phyloP scores from a whole-genome alignment of 2,329 filamentous ascomycete species.

The Thelonectria blattea region DNA sequence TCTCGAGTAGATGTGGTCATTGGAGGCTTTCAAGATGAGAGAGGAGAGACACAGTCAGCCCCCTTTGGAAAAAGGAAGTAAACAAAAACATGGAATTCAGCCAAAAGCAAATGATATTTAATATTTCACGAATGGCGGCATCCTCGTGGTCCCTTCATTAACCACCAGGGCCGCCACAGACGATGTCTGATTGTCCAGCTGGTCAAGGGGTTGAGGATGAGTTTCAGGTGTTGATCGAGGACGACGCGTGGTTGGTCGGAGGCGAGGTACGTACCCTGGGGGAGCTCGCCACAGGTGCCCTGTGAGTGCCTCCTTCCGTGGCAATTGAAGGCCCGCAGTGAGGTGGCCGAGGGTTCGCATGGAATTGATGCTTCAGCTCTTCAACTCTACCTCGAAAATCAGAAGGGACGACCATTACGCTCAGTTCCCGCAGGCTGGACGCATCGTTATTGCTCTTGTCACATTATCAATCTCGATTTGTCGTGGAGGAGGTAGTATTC shows the following conservation, averaged over 20 bases:
- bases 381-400: no score
- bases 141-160: background rate
- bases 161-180: background rate
- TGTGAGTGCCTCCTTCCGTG: no score
- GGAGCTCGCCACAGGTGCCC: no score
- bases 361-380: no score
- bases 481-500: no score
- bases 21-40: background rate
- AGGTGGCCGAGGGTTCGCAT: no score
- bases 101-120: background rate
- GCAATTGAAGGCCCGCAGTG: no score
- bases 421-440: no score
- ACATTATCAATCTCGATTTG: no score
- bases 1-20: background rate
- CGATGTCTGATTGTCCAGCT: constrained; percentile 6
- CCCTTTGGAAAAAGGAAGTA: background rate
- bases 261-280: background rate
- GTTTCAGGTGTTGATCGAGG: constrained; percentile 18
- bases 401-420: no score
- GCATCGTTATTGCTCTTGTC: no score
- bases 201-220: background rate
- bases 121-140: background rate
- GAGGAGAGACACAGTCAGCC: background rate
- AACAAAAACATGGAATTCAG: background rate
- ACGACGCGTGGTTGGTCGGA: constrained; percentile 14